A percentile compares a stretch with the other conserved stretches of the same genome.
phyloP scores from a whole-genome alignment of 2,329 filamentous ascomycete genomes.

The Rhynchosporium agropyri region DNA sequence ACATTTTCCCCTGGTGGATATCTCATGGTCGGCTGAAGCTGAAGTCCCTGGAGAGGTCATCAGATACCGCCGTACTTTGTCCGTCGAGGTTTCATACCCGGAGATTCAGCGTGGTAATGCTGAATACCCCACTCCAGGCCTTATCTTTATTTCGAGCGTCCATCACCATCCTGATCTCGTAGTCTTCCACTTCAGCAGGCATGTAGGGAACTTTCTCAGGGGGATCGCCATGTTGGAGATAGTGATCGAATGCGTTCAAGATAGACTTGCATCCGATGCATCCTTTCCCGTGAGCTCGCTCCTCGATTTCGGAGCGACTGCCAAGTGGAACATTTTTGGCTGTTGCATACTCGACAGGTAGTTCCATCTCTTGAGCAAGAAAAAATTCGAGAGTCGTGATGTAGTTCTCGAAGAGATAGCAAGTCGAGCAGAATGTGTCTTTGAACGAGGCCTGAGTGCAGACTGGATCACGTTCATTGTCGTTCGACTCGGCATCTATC shows the following conservation, averaged over 20 bases:
- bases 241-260: slow-evolving; percentile 7
- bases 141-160: background rate
- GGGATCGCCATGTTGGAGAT: background rate
- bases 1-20: slow-evolving; percentile 8
- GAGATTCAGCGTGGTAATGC: background rate
- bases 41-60: background rate
- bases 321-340: background rate
- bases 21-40: slow-evolving; percentile 6
- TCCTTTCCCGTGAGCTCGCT: background rate
- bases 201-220: too few species aligned
- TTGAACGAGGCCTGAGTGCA: too few species aligned
- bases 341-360: background rate
- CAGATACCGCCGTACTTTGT: background rate
- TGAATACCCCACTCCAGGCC: slow-evolving; percentile 3
- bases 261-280: slow-evolving; percentile 5
- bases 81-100: background rate
- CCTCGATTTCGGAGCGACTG: slow-evolving; percentile 3
- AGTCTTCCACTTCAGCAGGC: background rate
- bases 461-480: background rate
- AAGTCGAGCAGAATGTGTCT: background rate
- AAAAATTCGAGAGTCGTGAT: slow-evolving; percentile 6
- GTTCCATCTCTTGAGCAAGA: background rate
- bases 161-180: background rate
- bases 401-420: background rate
- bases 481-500: background rate